phyloP scores from a whole-genome alignment of 768 basidiomycete genomes.

The Tephrocybe sp. region DNA sequence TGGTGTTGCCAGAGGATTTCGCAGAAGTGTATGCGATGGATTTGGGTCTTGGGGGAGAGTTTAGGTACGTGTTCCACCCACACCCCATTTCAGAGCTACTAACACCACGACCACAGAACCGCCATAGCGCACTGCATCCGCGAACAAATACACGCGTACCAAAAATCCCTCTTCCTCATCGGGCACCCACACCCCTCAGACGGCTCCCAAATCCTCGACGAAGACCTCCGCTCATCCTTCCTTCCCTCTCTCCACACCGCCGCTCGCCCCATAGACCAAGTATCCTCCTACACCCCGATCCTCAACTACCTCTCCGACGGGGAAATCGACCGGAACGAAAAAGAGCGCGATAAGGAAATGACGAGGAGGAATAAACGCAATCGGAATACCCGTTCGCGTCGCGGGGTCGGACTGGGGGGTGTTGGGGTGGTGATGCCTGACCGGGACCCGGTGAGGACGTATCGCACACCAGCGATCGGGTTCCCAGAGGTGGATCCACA shows the following conservation, averaged over 20 bases:
- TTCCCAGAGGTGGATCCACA: slow-evolving; percentile 79
- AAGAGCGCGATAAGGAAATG: slow-evolving; percentile 91
- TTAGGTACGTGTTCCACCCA: slow-evolving; percentile 82
- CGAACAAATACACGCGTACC: slow-evolving; percentile 90
- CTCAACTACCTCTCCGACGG: slow-evolving; percentile 87
- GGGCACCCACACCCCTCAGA: slow-evolving; percentile 71
- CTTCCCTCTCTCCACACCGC: slow-evolving; percentile 75
- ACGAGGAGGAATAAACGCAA: slow-evolving; percentile 78
- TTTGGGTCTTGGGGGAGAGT: slow-evolving; percentile 88
- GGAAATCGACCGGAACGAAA: slow-evolving; percentile 86
- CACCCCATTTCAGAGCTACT: background rate
- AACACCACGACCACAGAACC: slow-evolving; percentile 51
- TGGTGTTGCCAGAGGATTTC: slow-evolving; percentile 88
- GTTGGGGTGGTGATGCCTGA: slow-evolving; percentile 79
- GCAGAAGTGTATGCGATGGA: slow-evolving; percentile 85
- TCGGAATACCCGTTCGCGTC: slow-evolving; percentile 78
- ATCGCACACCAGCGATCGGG: slow-evolving; percentile 84
- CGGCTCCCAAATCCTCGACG: slow-evolving; percentile 76
- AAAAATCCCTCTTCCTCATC: slow-evolving; percentile 87
- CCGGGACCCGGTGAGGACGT: slow-evolving; percentile 88
- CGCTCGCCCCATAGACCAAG: slow-evolving; percentile 73
- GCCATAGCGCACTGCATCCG: slow-evolving; percentile 94
- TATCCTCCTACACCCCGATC: slow-evolving; percentile 79
- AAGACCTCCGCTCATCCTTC: slow-evolving; percentile 89
- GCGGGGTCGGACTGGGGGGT: slow-evolving; percentile 28